Evolutionary conservation across 352 stramenopile species (phyloP).

Genomic region (Globisporangium solare): DNA sequence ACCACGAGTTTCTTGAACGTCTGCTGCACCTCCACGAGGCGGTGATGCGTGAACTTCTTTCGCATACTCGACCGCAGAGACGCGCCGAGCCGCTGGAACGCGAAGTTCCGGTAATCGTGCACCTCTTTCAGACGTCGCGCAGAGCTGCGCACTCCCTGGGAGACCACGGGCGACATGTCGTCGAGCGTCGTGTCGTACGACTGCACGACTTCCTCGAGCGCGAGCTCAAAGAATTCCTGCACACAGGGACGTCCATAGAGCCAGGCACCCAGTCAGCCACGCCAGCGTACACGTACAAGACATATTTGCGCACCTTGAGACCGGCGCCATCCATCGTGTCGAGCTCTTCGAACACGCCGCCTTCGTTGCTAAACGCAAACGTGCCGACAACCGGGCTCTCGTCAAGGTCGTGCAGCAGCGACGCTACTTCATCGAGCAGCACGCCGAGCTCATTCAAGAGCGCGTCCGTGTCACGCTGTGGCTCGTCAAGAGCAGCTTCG

Average conservation of each 20-base stretch:
- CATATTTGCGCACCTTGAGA: conserved; percentile 36
- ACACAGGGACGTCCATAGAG: not conserved
- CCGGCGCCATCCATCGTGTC: conserved; percentile 68
- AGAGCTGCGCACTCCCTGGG: conserved; percentile 38
- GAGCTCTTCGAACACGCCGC: conserved; percentile 54
- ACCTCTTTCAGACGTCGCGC: conserved; percentile 44
- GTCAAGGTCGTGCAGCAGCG: conserved; percentile 25
- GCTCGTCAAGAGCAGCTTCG: conserved; percentile 20
- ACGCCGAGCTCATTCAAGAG: conserved; percentile 43
- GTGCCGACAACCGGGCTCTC: conserved; percentile 40
- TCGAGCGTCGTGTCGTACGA: conserved; percentile 48
- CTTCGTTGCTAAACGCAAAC: conserved; percentile 58
- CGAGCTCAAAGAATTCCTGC: conserved; percentile 68
- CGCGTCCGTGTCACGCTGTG: conserved; percentile 22
- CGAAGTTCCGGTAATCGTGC: conserved; percentile 40
- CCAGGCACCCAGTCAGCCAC: too few species aligned
- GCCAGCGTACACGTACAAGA: too few species aligned
- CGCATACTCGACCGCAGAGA: conserved; percentile 29
- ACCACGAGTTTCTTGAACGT: conserved; percentile 63
- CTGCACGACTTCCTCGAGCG: conserved; percentile 54
- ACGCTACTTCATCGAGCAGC: conserved; percentile 47
- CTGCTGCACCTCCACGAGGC: conserved; percentile 60
- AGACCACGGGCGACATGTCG: conserved; percentile 47
- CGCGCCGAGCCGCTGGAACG: conserved; percentile 50
- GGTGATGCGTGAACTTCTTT: conserved; percentile 52